phyloP scores from a whole-genome alignment of 208 protist species.

The Naegleria gruberi region DNA sequence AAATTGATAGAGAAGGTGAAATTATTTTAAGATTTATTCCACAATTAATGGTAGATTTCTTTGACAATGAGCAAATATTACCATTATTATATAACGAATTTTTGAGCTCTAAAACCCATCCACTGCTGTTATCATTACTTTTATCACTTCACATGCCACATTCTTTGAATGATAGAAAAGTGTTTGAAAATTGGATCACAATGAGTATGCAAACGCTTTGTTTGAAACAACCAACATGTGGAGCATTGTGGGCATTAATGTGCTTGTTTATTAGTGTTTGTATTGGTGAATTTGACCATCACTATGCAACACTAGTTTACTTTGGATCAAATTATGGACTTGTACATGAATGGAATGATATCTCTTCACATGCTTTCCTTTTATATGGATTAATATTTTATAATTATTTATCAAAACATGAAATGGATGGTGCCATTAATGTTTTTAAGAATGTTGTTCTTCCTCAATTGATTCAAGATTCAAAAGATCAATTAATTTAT shows the following conservation, averaged over 20 bases:
- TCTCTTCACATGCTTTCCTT: neutral
- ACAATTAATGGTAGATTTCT: slow-evolving; percentile 15
- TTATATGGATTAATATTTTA: neutral
- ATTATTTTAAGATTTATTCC: slow-evolving; percentile 15
- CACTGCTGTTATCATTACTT: neutral
- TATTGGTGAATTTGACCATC: neutral
- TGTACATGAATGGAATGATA: neutral
- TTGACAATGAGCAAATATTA: slow-evolving; percentile 12
- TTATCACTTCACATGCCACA: slow-evolving; percentile 6
- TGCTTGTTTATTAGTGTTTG: neutral
- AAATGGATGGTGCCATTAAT: neutral
- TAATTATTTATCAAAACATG: neutral
- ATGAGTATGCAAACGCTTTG: slow-evolving; percentile 1
- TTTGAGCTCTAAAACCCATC: slow-evolving; percentile 11
- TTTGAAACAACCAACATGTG: slow-evolving; percentile 6
- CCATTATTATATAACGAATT: neutral
- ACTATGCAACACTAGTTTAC: neutral
- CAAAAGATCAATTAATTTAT: neutral
- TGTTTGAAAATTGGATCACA: neutral
- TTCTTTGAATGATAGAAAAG: neutral
- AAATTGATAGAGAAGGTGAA: slow-evolving; percentile 14
- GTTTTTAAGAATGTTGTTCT: neutral
- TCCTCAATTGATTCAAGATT: neutral
- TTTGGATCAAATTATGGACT: neutral
- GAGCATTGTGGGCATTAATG: neutral